Conservation (phyloP, 257 asterid genomes). For the Ilex asprella region DNA sequence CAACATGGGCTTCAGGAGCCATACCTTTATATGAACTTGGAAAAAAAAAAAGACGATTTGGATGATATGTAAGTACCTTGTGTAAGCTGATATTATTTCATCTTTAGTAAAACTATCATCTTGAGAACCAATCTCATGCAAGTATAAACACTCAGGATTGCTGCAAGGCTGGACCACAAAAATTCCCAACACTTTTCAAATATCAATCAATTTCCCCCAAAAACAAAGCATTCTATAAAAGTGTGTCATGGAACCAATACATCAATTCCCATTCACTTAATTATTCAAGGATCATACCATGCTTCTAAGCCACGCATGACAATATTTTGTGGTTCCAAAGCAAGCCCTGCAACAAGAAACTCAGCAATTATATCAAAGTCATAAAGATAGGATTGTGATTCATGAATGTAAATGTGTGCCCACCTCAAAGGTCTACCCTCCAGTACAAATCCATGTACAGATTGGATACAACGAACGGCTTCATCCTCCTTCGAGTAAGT, state of each 20-base stretch:
- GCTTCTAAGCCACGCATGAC: slow-evolving; percentile 90
- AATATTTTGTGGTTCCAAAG: slow-evolving; percentile 86
- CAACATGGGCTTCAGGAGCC: neutral
- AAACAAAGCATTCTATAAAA: neutral
- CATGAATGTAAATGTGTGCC: slow-evolving; percentile 16
- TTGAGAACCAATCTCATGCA: slow-evolving; percentile 83
- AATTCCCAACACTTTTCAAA: neutral
- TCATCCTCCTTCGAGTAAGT: slow-evolving; percentile 91
- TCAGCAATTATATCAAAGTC: slow-evolving; percentile 17
- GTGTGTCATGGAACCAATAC: neutral
- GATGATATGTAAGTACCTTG: slow-evolving; percentile 49
- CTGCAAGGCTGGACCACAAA: slow-evolving; percentile 69
- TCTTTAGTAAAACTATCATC: slow-evolving; percentile 92
- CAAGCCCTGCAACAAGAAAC: slow-evolving; percentile 64
- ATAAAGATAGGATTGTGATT: neutral
- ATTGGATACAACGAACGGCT: slow-evolving; percentile 89
- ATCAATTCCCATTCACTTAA: neutral
- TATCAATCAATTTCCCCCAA: neutral
- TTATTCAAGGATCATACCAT: slow-evolving; percentile 39
- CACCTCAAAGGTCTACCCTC: slow-evolving; percentile 76
- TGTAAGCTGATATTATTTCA: slow-evolving; percentile 78
- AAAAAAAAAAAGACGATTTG: neutral
- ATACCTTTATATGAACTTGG: neutral
- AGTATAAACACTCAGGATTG: slow-evolving; percentile 83
- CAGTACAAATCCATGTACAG: slow-evolving; percentile 83